Evolutionary conservation across 805 yeast genomes (phyloP).

Genomic region (Priceomyces fermenticarens): DNA sequence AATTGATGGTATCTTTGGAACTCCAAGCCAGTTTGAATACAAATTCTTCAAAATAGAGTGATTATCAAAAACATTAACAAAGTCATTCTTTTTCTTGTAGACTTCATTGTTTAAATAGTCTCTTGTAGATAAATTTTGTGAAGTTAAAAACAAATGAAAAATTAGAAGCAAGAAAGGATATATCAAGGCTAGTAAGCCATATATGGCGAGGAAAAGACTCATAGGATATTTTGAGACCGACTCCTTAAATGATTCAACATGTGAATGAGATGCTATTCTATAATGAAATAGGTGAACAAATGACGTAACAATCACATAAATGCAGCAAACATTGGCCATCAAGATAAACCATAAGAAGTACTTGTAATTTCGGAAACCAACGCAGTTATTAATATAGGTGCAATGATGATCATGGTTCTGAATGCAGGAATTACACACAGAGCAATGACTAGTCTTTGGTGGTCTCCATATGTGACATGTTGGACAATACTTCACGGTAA

Average conservation of each 20-base stretch:
- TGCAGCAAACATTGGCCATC: conserved; percentile 17
- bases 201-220: conserved; percentile 52
- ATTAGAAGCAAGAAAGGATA: conserved; percentile 56
- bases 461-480: conserved; percentile 65
- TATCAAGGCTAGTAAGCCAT: conserved; percentile 40
- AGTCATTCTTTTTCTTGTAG: conserved; percentile 25
- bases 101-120: conserved; percentile 58
- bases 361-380: conserved; percentile 37
- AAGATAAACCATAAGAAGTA: conserved; percentile 33
- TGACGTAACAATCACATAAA: conserved; percentile 15
- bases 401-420: conserved; percentile 73
- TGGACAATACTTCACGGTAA: conserved; percentile 53
- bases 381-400: conserved; percentile 51
- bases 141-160: conserved; percentile 53
- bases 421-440: conserved; percentile 64
- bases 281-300: conserved; percentile 20
- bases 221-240: conserved; percentile 24
- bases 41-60: conserved; percentile 22
- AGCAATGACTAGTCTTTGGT: conserved; percentile 67
- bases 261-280: conserved; percentile 25
- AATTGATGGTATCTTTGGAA: conserved; percentile 22
- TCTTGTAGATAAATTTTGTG: conserved; percentile 65
- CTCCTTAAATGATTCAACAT: conserved; percentile 14
- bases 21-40: conserved; percentile 37
- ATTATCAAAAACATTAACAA: conserved; percentile 29